Evolutionary conservation across 2,329 filamentous ascomycete species (phyloP).

Genomic region (Proliferodiscus dingleyae): DNA sequence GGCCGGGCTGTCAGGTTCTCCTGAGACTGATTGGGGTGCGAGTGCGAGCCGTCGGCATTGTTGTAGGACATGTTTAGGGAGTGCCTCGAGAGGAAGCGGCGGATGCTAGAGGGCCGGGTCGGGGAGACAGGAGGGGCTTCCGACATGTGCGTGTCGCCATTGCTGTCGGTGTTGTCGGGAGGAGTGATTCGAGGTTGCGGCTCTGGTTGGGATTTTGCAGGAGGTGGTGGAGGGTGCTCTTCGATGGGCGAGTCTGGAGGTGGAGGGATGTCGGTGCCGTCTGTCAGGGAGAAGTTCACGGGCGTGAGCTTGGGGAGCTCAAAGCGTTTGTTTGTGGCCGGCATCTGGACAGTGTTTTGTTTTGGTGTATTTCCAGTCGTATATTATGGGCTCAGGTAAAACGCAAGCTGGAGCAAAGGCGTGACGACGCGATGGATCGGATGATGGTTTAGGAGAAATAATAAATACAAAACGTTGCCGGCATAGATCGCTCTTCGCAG

Average conservation of each 20-base stretch:
- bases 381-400: no score
- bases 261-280: conserved; percentile 33
- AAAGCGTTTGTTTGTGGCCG: conserved; percentile 28
- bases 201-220: no score
- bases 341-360: conserved; percentile 20
- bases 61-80: conserved; percentile 32
- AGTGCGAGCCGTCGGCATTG: conserved; percentile 24
- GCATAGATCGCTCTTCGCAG: no score
- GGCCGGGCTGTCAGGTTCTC: conserved; percentile 28
- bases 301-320: conserved; percentile 30
- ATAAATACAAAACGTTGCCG: no score
- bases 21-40: no score
- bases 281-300: conserved; percentile 31
- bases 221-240: conserved; percentile 20
- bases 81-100: conserved; percentile 33
- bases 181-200: no score
- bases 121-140: conserved; percentile 24
- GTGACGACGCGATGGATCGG: no score
- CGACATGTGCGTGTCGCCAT: conserved; percentile 14
- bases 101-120: conserved; percentile 31
- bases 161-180: no score
- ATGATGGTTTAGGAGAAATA: no score
- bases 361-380: no score
- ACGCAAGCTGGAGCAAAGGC: no score
- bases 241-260: conserved; percentile 31